Conservation (phyloP, 1,284 basidiomycete species). For the Fomitopsis betulina region DNA sequence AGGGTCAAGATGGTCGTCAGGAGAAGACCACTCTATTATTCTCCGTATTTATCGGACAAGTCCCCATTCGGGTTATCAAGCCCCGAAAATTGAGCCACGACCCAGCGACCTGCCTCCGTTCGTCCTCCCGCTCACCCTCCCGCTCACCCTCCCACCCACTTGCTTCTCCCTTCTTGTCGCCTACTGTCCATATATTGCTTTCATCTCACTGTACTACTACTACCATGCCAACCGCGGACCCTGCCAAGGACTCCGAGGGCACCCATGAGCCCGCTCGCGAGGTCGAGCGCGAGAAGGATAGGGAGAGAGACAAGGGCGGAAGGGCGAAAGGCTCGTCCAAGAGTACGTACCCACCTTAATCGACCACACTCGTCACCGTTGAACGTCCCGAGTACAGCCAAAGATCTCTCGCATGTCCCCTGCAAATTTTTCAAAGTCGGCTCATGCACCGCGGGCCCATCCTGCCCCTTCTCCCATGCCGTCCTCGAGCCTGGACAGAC, state of each 20-base stretch:
- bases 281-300: constrained; percentile 30
- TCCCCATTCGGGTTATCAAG: background rate
- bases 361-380: background rate
- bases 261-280: constrained; percentile 25
- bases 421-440: constrained; percentile 98
- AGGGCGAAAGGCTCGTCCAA: constrained; percentile 33
- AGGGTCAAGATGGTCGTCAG: background rate
- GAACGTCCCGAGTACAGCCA: constrained; percentile 39
- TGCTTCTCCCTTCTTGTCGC: constrained; percentile 1
- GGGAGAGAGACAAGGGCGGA: constrained; percentile 29
- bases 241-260: constrained; percentile 25
- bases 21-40: too few species aligned
- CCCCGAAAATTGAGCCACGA: background rate
- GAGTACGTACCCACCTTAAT: constrained; percentile 23
- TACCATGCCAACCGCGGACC: constrained; percentile 29
- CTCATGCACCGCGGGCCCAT: constrained; percentile 90
- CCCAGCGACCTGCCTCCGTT: background rate
- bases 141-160: background rate
- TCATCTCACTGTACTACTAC: constrained; percentile 2
- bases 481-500: constrained; percentile 67
- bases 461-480: constrained; percentile 91
- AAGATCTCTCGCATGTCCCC: constrained; percentile 93
- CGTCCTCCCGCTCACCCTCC: constrained; percentile 1
- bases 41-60: background rate
- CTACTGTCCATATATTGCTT: background rate